Evolutionary conservation across 2,329 filamentous ascomycete genomes (phyloP), one percentile per base, ranked within the genome.

Genomic region (Helminthosporium solani): DNA sequence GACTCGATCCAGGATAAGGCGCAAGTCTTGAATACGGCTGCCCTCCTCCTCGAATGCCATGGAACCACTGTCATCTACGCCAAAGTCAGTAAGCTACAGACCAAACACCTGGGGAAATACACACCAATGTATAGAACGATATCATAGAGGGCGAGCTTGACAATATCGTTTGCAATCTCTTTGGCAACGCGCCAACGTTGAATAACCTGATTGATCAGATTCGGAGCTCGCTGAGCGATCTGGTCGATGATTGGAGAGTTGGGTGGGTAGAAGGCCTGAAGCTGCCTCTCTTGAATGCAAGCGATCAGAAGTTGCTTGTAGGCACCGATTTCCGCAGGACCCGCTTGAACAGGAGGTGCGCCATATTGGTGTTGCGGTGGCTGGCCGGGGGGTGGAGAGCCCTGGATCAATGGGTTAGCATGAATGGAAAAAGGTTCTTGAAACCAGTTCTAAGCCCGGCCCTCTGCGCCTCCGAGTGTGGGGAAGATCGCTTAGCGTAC

Each of bases 1-100:
- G 42, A 85, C 82, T 40, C 81, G 79, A 39, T 78, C 75, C 52
- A 87, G 67, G 56, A 86, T 85, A 55, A 85, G 74, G 61, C 79
- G 78, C 54, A 87, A 71, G 55, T 87, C 83, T 52, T 83, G 79
- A 70, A 86, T 85, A 49, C 84, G 81, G 57, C 82, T 77, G 34
- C 83, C 84, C 46, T 80, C 77, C 62, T 86, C 83, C 58, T 86
- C 83, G 53, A 87, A 86, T 45, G 80, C 75, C 76, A 87, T 87
- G 16, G 83, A 86, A 34, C 84, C 84, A 61, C 81, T 84, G 71
- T 87, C 84, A 55, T 87, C 83, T 73, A 40, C 3, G 12, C 3
- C 9, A 3, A 19, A 14, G 27, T 36, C 4, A 43, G 40, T n/a
- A n/a, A n/a, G n/a, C n/a, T n/a, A n/a, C n/a, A n/a, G n/a, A n/a